Evolutionary conservation across 2,329 filamentous ascomycete genomes (phyloP).

Genomic region (Rosellinia necatrix): DNA sequence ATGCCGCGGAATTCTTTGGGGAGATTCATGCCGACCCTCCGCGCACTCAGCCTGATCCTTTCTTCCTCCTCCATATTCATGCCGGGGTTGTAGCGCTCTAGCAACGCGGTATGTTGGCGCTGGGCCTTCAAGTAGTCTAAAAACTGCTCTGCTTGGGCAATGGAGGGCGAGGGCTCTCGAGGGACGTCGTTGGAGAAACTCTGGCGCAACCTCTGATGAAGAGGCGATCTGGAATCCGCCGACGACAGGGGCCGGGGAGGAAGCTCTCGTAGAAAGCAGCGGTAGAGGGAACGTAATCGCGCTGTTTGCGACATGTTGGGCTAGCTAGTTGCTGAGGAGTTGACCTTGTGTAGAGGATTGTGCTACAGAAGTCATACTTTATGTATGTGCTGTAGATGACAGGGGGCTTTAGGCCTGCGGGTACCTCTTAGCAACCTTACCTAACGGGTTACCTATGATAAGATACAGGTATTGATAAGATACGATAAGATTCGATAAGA

Average conservation of each 20-base stretch:
- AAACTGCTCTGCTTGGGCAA: slow-evolving; percentile 72
- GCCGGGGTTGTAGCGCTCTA: slow-evolving; percentile 93
- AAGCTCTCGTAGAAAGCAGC: slow-evolving; percentile 85
- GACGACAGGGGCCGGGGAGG: slow-evolving; percentile 68
- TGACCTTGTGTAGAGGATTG: too few species aligned
- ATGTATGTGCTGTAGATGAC: too few species aligned
- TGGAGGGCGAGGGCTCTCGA: slow-evolving; percentile 40
- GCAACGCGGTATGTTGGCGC: slow-evolving; percentile 75
- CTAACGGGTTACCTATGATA: too few species aligned
- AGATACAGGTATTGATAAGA: too few species aligned
- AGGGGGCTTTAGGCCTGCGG: too few species aligned
- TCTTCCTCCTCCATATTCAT: slow-evolving; percentile 88
- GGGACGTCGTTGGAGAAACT: slow-evolving; percentile 54
- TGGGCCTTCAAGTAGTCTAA: slow-evolving; percentile 84
- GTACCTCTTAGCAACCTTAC: too few species aligned
- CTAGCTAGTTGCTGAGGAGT: neutral
- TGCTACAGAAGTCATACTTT: too few species aligned
- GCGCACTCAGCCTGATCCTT: slow-evolving; percentile 78
- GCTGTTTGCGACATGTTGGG: slow-evolving; percentile 47
- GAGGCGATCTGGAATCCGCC: slow-evolving; percentile 60
- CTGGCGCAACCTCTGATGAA: slow-evolving; percentile 71
- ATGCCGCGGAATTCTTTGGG: slow-evolving; percentile 61
- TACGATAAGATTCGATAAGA: slow-evolving; percentile 17
- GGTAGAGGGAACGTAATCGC: slow-evolving; percentile 78
- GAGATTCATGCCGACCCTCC: slow-evolving; percentile 88